Evolutionary conservation across 257 asterid genomes (phyloP), one percentile per base, ranked within the genome.

Genomic region (Nicotiana attenuata): DNA sequence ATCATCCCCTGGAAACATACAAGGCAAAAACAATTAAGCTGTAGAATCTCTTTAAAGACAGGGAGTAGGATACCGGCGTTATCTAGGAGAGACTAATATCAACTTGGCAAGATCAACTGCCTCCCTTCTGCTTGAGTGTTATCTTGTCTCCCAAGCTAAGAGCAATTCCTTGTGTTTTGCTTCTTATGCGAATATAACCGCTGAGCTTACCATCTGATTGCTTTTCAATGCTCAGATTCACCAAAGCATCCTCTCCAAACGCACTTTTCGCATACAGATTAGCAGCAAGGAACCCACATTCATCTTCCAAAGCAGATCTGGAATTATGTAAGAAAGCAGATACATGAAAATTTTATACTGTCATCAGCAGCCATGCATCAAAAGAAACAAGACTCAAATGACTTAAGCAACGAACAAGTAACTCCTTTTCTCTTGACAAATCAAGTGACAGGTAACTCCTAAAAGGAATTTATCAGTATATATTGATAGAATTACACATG

Each of bases 101-200:
- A 69, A 38, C 57, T 5, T 14, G 20, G 45, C 17, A n/a, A n/a
- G 76, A 64, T 95, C 91, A 96, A 94, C 87, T 91, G 83, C 98
- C 95, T 83, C 99, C 98, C 89, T 96, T 96, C 86, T 96, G 99
- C 93, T 96, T 96, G 80, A 96, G 97, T 35, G 98, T 96, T 68
- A 96, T 96, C 84, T 96, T 96, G 92, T 96, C 99, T 6, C 98
- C 99, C 89, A 96, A 88, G 91, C 99, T 96, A 83, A 96, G 99
- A 28, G 99, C 99, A 9, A 96, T 96, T 75, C 99, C 99, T 85
- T 96, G 99, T 77, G 99, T 96, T 89, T 96, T 96, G 97, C 99
- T 96, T 87, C 99, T 89, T 88, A 96, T 96, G 89, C 99, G 90
- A 63, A 94, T 94, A 89, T 96, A 96, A 76, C 99, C 99, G 29